These are phyloP conservation scores for Hericium erinaceus DNA, from an alignment of 768 basidiomycete species.

Conservation along the genomic window DNA sequence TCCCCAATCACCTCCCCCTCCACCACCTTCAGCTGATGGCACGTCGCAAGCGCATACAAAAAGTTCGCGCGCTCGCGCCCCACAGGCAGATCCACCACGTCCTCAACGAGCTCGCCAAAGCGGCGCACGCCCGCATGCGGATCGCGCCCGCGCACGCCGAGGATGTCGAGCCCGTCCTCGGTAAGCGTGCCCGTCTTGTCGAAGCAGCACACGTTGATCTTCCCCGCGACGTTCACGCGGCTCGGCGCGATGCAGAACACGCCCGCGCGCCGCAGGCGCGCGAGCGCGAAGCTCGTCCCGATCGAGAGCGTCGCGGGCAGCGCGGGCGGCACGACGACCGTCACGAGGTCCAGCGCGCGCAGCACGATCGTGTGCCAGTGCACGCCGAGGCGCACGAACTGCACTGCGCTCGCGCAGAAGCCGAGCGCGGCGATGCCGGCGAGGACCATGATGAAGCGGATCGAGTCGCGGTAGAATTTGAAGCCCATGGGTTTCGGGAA, in stretches of 20 bases:
- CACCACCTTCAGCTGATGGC: conserved; percentile 90
- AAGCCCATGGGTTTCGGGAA: conserved; percentile 98
- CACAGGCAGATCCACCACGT: conserved; percentile 72
- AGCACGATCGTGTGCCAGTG: conserved; percentile 85
- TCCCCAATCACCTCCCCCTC: conserved; percentile 87
- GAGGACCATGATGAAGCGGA: conserved; percentile 85
- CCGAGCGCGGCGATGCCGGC: conserved; percentile 87
- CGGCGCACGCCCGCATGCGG: conserved; percentile 45
- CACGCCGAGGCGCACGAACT: conserved; percentile 84
- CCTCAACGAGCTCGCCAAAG: conserved; percentile 86
- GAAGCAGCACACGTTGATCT: conserved; percentile 95
- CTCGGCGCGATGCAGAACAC: conserved; percentile 97
- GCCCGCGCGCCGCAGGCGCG: conserved; percentile 73
- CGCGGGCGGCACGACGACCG: conserved; percentile 95
- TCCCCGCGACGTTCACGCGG: conserved; percentile 90
- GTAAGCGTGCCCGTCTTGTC: conserved; percentile 99
- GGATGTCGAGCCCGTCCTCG: conserved; percentile 94
- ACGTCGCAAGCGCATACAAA: conserved; percentile 88
- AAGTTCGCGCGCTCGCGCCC: conserved; percentile 71
- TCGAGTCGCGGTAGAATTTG: conserved; percentile 94
- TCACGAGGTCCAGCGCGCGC: conserved; percentile 90
- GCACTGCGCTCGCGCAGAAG: conserved; percentile 84
- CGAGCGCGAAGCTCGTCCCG: conserved; percentile 91
- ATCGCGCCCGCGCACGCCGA: conserved; percentile 85
- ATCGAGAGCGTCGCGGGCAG: conserved; percentile 95